Conservation (phyloP, 2,329 filamentous ascomycete genomes). For the Thielaviopsis musarum region DNA sequence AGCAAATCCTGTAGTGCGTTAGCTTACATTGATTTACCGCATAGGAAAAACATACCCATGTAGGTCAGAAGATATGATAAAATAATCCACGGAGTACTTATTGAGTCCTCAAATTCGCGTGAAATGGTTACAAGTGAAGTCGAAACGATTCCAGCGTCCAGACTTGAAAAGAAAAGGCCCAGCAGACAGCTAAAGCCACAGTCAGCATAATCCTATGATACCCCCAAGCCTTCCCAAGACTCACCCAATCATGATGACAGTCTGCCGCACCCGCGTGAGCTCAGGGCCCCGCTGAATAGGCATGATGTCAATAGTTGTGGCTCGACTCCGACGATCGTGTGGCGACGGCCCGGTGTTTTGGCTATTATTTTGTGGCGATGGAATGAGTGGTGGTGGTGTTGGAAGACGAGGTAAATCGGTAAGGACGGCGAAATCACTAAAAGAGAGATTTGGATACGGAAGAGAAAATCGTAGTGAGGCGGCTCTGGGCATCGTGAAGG, state of each 20-base stretch:
- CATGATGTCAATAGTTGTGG: constrained; percentile 8
- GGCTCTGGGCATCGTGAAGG: constrained; percentile 4
- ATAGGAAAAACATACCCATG: constrained; percentile 25
- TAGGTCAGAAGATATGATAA: constrained; percentile 40
- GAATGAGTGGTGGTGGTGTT: constrained; percentile 3
- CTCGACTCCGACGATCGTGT: constrained; percentile 4
- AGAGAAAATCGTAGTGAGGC: constrained; percentile 16
- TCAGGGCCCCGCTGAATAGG: constrained; percentile 9
- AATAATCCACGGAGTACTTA: constrained; percentile 37
- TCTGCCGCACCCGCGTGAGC: constrained; percentile 6
- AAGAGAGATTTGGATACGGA: constrained; percentile 20
- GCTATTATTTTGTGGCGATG: neutral
- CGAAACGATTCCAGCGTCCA: constrained; percentile 41
- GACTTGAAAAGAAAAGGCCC: constrained; percentile 38
- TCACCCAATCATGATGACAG: constrained; percentile 13
- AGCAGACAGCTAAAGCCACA: constrained; percentile 22
- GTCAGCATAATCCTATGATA: neutral
- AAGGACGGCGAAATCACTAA: constrained; percentile 17
- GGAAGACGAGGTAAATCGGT: constrained; percentile 8
- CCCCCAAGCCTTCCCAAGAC: neutral
- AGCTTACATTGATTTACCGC: neutral
- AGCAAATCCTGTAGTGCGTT: constrained; percentile 28
- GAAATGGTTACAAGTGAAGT: constrained; percentile 42
- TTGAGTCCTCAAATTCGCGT: constrained; percentile 31
- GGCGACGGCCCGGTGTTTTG: constrained; percentile 1